Conservation (phyloP, 192 early-diverging fungal species). For the Coemansia sp. region DNA sequence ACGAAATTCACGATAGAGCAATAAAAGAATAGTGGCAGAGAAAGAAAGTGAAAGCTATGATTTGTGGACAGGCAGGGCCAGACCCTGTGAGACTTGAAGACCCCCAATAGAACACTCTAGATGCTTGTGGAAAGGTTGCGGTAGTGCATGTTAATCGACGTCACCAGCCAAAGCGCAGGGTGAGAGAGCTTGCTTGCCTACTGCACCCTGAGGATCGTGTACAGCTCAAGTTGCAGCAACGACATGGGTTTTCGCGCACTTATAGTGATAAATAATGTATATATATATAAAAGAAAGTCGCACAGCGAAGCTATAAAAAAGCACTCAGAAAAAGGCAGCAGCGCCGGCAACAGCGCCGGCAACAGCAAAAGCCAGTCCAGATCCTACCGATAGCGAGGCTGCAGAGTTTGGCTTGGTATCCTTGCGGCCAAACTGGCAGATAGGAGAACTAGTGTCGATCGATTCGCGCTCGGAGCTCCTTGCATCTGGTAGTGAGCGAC, state of each 20-base stretch:
- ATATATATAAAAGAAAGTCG: background rate
- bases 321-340: background rate
- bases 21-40: background rate
- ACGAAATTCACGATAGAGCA: background rate
- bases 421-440: constrained; percentile 35
- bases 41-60: constrained; percentile 1
- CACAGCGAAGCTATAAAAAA: constrained; percentile 5
- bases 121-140: background rate
- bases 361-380: background rate
- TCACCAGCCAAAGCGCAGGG: background rate
- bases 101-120: background rate
- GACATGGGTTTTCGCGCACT: background rate
- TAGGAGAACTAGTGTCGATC: constrained; percentile 20
- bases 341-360: background rate
- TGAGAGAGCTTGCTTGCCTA: too few relatives aligned
- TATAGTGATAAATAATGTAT: background rate
- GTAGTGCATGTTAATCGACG: background rate
- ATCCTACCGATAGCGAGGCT: constrained; percentile 16
- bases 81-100: background rate
- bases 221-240: background rate
- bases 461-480: constrained; percentile 5
- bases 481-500: constrained; percentile 13
- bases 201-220: background rate
- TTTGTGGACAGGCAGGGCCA: background rate
- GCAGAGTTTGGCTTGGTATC: constrained; percentile 7